These are phyloP conservation scores for Ceratocystis colombiana DNA, from an alignment of 2,329 filamentous ascomycete species.

Conservation along the genomic window DNA sequence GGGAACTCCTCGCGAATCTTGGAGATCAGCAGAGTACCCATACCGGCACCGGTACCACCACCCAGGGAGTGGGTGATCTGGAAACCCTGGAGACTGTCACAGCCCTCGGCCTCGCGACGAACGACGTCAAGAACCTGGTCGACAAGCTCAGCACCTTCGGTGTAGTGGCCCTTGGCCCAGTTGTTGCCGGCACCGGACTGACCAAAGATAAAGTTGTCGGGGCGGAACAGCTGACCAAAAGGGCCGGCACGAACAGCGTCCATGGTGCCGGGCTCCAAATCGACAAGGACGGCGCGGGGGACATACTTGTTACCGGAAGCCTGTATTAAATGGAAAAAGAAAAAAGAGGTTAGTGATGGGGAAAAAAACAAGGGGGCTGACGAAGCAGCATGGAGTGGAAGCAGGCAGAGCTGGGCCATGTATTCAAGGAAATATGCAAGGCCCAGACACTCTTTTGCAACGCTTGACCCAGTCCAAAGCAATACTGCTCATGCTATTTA, in stretches of 20 bases:
- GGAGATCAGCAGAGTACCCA: slow-evolving; percentile 98
- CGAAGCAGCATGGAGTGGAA: background rate
- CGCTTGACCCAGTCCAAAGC: background rate
- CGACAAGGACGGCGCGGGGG: slow-evolving; percentile 96
- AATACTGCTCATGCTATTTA: background rate
- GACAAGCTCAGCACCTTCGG: slow-evolving; percentile 96
- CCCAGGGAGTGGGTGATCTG: slow-evolving; percentile 99
- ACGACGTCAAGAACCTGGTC: slow-evolving; percentile 98
- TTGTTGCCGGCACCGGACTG: slow-evolving; percentile 99
- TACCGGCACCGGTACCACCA: slow-evolving; percentile 99
- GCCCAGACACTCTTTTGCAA: too few relatives aligned
- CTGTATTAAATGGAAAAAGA: slow-evolving; percentile 39
- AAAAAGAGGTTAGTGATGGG: slow-evolving; percentile 22
- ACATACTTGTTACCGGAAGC: slow-evolving; percentile 98
- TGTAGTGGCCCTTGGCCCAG: slow-evolving; percentile 99
- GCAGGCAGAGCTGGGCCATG: background rate
- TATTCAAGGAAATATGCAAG: too few relatives aligned
- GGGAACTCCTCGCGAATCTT: slow-evolving; percentile 99
- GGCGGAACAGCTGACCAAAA: slow-evolving; percentile 98
- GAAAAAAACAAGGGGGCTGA: background rate
- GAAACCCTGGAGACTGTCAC: slow-evolving; percentile 99
- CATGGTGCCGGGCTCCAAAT: slow-evolving; percentile 99
- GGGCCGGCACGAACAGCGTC: slow-evolving; percentile 96
- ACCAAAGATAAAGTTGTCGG: slow-evolving; percentile 99
- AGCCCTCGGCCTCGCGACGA: slow-evolving; percentile 95